A percentile compares a stretch with the other conserved stretches of the same genome.
Conservation (phyloP, 495 filamentous ascomycete genomes). For the Talaromyces ruber region DNA sequence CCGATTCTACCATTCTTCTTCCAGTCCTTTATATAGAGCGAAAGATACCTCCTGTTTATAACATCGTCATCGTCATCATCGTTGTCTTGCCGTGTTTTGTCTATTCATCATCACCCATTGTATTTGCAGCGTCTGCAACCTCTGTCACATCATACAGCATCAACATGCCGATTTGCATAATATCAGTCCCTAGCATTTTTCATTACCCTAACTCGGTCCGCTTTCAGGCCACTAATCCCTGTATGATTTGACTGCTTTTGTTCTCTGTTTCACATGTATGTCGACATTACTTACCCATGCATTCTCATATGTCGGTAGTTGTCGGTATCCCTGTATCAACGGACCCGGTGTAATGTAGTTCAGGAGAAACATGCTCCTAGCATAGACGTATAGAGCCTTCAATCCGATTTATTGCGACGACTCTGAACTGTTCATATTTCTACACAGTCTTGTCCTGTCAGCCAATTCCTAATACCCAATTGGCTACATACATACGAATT, state of each 20-base stretch:
- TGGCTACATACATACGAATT: background rate
- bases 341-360: background rate
- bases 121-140: background rate
- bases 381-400: background rate
- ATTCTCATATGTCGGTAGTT: background rate
- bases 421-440: background rate
- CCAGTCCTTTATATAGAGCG: conserved; percentile 1
- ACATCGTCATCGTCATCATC: background rate
- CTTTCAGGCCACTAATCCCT: background rate
- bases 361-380: background rate
- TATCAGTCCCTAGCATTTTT: background rate
- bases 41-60: conserved; percentile 5
- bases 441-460: background rate
- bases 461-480: background rate
- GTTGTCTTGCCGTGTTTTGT: background rate
- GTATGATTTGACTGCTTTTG: background rate
- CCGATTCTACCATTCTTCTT: background rate
- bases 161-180: background rate
- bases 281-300: background rate
- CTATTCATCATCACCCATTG: background rate
- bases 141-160: background rate
- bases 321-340: background rate
- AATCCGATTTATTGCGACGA: background rate
- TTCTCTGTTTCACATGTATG: background rate
- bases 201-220: background rate